A percentile compares a stretch with the other conserved stretches of the same genome.
Evolutionary conservation across 192 early-diverging fungal species (phyloP).

Genomic region (Mortierella antarctica): DNA sequence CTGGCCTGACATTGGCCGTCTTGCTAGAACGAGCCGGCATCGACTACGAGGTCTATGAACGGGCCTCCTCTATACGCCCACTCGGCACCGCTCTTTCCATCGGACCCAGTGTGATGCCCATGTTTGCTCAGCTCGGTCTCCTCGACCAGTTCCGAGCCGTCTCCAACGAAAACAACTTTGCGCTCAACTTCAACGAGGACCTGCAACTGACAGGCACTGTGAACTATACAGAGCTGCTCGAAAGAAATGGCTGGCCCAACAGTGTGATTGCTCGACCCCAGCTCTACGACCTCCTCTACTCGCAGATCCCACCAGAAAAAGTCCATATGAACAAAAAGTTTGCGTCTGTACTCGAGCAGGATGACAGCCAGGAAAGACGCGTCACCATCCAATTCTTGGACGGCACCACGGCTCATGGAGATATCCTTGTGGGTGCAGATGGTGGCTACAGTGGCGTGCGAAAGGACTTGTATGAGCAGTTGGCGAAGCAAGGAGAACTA

Average conservation of each 20-base stretch:
- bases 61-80: slow-evolving; percentile 5
- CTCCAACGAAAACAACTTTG: slow-evolving; percentile 10
- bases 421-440: slow-evolving; percentile 18
- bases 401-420: slow-evolving; percentile 6
- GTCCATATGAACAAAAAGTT: slow-evolving; percentile 10
- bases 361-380: neutral
- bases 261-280: neutral
- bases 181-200: slow-evolving; percentile 20
- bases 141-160: slow-evolving; percentile 3
- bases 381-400: slow-evolving; percentile 13
- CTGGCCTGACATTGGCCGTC: slow-evolving; percentile 25
- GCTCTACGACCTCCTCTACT: slow-evolving; percentile 16
- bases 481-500: neutral
- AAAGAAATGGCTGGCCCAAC: slow-evolving; percentile 19
- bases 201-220: slow-evolving; percentile 8
- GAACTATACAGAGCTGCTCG: slow-evolving; percentile 1
- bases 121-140: slow-evolving; percentile 28
- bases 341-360: neutral
- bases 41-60: slow-evolving; percentile 21
- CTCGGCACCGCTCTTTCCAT: slow-evolving; percentile 22
- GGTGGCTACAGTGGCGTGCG: slow-evolving; percentile 17
- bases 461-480: neutral
- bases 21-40: slow-evolving; percentile 39
- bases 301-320: slow-evolving; percentile 7
- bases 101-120: slow-evolving; percentile 15